Evolutionary conservation across 768 basidiomycete species (phyloP).

Genomic region (Gymnopilus dilepis): DNA sequence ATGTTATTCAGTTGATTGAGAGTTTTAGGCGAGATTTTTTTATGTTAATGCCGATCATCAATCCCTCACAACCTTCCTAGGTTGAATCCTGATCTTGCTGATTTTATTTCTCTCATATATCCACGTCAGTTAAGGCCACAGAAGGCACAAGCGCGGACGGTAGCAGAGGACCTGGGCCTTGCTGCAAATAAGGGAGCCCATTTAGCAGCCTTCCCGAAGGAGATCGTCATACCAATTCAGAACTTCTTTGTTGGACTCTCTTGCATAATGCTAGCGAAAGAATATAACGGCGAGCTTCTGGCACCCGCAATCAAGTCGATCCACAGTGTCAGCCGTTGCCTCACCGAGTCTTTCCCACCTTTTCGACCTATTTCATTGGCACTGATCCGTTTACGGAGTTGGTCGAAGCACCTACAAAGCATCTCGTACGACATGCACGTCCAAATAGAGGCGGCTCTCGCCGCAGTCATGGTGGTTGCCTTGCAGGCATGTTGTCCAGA

Average conservation of each 20-base stretch:
- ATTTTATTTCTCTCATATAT: constrained; percentile 58
- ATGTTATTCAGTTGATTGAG: constrained; percentile 54
- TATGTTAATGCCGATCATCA: background rate
- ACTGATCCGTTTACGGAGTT: constrained; percentile 45
- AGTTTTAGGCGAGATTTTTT: constrained; percentile 46
- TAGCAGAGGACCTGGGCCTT: constrained; percentile 39
- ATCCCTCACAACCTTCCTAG: constrained; percentile 29
- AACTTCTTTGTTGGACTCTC: constrained; percentile 48
- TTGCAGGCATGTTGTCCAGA: constrained; percentile 43
- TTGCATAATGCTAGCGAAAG: constrained; percentile 45
- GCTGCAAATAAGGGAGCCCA: constrained; percentile 28
- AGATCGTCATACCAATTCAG: constrained; percentile 34
- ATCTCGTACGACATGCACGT: constrained; percentile 54
- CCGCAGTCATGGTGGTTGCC: constrained; percentile 45
- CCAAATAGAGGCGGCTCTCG: constrained; percentile 50
- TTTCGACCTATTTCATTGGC: constrained; percentile 50
- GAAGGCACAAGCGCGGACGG: constrained; percentile 47
- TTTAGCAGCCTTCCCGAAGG: constrained; percentile 24
- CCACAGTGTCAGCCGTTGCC: constrained; percentile 7
- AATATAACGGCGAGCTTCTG: constrained; percentile 40
- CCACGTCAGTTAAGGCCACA: constrained; percentile 52
- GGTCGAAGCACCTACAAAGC: constrained; percentile 34
- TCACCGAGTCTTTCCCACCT: constrained; percentile 22
- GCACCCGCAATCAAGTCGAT: constrained; percentile 24
- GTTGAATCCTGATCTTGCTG: constrained; percentile 55